These are phyloP conservation scores for Lipomyces orientalis DNA, from an alignment of 805 yeast genomes.

Conservation along the genomic window DNA sequence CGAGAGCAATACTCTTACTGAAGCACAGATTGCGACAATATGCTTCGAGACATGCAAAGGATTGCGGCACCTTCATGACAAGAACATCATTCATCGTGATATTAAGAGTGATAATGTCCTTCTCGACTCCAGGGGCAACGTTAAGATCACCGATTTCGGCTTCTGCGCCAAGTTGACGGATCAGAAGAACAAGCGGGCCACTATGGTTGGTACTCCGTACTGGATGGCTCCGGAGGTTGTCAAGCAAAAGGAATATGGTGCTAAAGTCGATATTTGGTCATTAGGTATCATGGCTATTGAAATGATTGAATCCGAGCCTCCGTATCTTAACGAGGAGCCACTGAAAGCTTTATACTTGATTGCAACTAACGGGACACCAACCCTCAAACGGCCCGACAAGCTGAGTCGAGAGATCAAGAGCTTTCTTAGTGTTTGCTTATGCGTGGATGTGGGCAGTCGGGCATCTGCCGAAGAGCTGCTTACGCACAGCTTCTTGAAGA, in stretches of 20 bases:
- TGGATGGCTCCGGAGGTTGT: constrained; percentile 94
- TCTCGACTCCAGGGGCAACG: constrained; percentile 78
- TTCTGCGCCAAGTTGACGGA: constrained; percentile 83
- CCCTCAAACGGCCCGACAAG: constrained; percentile 68
- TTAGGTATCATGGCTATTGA: constrained; percentile 85
- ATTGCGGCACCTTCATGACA: constrained; percentile 85
- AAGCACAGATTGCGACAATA: constrained; percentile 88
- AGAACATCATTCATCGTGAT: constrained; percentile 94
- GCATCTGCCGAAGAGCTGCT: constrained; percentile 89
- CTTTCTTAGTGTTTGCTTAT: constrained; percentile 86
- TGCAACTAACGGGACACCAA: constrained; percentile 83
- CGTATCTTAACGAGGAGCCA: constrained; percentile 80
- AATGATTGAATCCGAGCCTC: constrained; percentile 87
- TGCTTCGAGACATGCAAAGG: constrained; percentile 92
- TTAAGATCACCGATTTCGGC: constrained; percentile 93
- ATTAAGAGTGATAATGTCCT: constrained; percentile 95
- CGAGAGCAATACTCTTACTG: constrained; percentile 81
- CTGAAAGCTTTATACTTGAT: constrained; percentile 75
- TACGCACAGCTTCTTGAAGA: constrained; percentile 68
- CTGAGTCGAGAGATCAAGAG: constrained; percentile 78
- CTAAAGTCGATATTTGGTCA: constrained; percentile 83
- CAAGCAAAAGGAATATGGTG: constrained; percentile 77
- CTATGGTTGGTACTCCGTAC: constrained; percentile 88
- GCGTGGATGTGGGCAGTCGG: constrained; percentile 91
- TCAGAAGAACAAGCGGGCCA: constrained; percentile 72